phyloP scores from a whole-genome alignment of 169 alveolate genomes.

The Cyclospora cayetanensis region DNA sequence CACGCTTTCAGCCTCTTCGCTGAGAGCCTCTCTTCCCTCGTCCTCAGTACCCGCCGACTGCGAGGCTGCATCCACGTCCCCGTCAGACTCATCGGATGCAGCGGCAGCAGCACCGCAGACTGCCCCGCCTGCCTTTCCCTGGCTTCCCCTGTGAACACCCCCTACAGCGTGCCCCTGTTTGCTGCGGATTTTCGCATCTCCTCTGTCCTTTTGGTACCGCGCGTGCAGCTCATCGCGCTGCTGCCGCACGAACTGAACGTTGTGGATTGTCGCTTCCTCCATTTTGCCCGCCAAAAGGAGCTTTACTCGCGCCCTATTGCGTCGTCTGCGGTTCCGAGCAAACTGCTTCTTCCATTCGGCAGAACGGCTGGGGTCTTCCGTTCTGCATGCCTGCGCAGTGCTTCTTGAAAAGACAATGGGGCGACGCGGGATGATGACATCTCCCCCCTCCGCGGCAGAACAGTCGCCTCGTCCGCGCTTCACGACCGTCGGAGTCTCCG shows the following conservation, averaged over 20 bases:
- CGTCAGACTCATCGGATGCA: neutral
- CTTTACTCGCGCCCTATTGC: slow-evolving; percentile 33
- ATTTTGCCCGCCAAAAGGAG: slow-evolving; percentile 54
- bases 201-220: neutral
- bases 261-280: slow-evolving; percentile 65
- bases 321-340: slow-evolving; percentile 1
- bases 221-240: slow-evolving; percentile 52
- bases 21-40: neutral
- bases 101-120: neutral
- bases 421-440: slow-evolving; percentile 70
- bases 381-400: slow-evolving; percentile 1
- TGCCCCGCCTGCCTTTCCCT: neutral
- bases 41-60: slow-evolving; percentile 2
- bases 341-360: neutral
- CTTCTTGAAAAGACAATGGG: slow-evolving; percentile 53
- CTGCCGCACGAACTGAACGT: slow-evolving; percentile 57
- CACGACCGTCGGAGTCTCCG: neutral
- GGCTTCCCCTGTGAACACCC: neutral
- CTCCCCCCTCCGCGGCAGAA: neutral
- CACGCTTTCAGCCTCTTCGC: neutral
- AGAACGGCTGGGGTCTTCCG: neutral
- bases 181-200: neutral
- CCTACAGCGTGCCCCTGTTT: neutral
- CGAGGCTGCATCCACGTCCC: neutral
- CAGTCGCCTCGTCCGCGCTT: neutral